Conservation (phyloP, 371 early-diverging fungal species). For the Mortierella sp. region DNA sequence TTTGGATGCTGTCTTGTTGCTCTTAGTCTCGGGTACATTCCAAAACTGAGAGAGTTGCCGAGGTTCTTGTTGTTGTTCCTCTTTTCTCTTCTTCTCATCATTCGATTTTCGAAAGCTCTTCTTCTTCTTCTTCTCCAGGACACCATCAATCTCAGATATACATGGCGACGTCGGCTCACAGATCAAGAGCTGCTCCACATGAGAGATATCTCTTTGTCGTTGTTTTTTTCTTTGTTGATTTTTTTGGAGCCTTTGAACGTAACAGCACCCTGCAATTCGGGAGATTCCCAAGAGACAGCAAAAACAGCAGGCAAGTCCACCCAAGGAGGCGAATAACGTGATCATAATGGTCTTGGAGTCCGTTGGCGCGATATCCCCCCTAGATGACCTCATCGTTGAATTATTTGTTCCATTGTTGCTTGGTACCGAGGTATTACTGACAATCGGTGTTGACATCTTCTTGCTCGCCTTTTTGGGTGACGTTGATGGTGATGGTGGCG, state of each 20-base stretch:
- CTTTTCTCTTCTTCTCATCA: too few species aligned
- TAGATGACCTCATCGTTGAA: background rate
- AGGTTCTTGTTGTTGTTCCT: background rate
- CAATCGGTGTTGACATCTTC: too few species aligned
- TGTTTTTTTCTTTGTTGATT: background rate
- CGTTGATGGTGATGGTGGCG: too few species aligned
- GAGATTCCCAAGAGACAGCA: constrained; percentile 6
- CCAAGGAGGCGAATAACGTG: constrained; percentile 1
- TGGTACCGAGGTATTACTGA: background rate
- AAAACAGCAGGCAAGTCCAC: constrained; percentile 10
- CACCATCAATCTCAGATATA: background rate
- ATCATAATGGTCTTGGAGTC: background rate
- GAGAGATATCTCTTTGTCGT: background rate
- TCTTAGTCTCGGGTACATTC: too few species aligned
- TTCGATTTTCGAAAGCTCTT: background rate
- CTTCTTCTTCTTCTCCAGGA: too few species aligned
- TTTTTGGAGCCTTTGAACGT: constrained; percentile 1
- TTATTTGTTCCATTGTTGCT: background rate
- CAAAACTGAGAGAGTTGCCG: too few species aligned
- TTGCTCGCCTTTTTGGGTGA: too few species aligned
- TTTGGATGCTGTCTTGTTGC: too few species aligned
- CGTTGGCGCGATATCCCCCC: background rate
- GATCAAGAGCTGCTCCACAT: too few species aligned
- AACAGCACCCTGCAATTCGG: background rate
- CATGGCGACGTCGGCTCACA: background rate